phyloP scores from a whole-genome alignment of 805 yeast genomes.

The Starmerella powellii region DNA sequence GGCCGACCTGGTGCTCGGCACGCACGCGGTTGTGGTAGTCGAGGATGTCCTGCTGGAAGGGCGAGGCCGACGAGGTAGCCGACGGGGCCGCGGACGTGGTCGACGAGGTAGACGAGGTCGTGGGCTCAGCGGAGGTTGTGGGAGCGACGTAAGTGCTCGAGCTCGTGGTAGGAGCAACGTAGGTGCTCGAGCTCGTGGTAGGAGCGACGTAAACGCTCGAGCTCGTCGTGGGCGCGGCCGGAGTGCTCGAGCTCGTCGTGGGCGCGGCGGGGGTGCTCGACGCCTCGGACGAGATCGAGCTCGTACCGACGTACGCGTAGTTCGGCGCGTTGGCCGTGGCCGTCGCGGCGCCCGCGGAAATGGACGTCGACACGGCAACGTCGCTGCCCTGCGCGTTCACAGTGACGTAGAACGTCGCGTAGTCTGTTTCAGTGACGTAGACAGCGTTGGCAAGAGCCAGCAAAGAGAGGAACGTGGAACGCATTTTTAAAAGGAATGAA shows the following conservation, averaged over 20 bases:
- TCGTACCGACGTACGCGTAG: not conserved
- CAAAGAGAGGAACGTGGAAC: slow-evolving; percentile 11
- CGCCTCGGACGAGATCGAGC: not conserved
- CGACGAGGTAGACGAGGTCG: slow-evolving; percentile 15
- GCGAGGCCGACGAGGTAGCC: slow-evolving; percentile 17
- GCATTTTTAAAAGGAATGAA: slow-evolving; percentile 1
- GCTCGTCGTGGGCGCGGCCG: slow-evolving; percentile 1
- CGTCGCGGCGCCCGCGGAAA: not conserved
- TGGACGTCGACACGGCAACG: not conserved
- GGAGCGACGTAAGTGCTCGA: slow-evolving; percentile 17
- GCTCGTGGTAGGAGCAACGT: slow-evolving; percentile 19
- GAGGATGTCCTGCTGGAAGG: slow-evolving; percentile 33
- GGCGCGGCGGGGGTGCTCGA: not conserved
- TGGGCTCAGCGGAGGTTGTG: slow-evolving; percentile 17
- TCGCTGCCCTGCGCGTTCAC: slow-evolving; percentile 6
- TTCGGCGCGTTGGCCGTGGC: not conserved
- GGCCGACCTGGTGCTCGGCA: slow-evolving; percentile 40
- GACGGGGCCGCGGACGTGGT: slow-evolving; percentile 20
- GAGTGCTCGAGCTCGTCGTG: slow-evolving; percentile 1
- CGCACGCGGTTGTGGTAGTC: slow-evolving; percentile 51
- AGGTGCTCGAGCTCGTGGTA: slow-evolving; percentile 7
- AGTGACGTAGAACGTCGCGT: slow-evolving; percentile 20
- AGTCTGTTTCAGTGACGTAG: slow-evolving; percentile 21
- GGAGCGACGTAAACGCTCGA: slow-evolving; percentile 20
- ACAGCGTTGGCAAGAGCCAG: slow-evolving; percentile 18